These are phyloP conservation scores for Pyrus betulifolia DNA, from an alignment of 306 rosid genomes.

Conservation along the genomic window DNA sequence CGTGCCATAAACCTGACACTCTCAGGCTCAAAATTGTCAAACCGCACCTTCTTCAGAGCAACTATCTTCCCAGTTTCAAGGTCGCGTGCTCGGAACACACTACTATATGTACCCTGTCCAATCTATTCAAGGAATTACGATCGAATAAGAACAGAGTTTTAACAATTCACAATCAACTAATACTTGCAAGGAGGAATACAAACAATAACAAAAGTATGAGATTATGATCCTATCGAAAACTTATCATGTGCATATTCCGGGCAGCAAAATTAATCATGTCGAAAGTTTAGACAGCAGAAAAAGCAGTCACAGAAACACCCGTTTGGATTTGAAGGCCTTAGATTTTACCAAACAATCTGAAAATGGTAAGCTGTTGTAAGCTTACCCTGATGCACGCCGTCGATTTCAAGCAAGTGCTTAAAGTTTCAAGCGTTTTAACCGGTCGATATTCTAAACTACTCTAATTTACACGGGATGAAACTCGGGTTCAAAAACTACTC, in stretches of 20 bases:
- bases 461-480: too few species aligned
- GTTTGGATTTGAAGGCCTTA: background rate
- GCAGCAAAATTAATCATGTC: background rate
- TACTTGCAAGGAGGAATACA: too few species aligned
- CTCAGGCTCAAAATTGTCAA: constrained; percentile 95
- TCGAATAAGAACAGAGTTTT: background rate
- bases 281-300: background rate
- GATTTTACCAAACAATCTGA: background rate
- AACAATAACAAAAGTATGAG: too few species aligned
- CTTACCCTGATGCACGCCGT: background rate
- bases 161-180: background rate
- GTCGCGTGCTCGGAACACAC: constrained; percentile 85
- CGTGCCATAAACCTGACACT: constrained; percentile 97
- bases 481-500: background rate
- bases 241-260: background rate
- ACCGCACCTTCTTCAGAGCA: constrained; percentile 96
- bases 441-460: background rate
- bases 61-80: constrained; percentile 83
- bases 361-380: background rate
- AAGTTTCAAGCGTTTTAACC: background rate
- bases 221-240: too few species aligned
- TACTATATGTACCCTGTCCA: constrained; percentile 98
- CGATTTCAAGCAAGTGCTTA: background rate
- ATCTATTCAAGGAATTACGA: constrained; percentile 36
- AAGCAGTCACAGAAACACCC: background rate